Base-by-base conservation (phyloP, 2,329 filamentous ascomycete genomes). In the Penicillium rolfsii region DNA sequence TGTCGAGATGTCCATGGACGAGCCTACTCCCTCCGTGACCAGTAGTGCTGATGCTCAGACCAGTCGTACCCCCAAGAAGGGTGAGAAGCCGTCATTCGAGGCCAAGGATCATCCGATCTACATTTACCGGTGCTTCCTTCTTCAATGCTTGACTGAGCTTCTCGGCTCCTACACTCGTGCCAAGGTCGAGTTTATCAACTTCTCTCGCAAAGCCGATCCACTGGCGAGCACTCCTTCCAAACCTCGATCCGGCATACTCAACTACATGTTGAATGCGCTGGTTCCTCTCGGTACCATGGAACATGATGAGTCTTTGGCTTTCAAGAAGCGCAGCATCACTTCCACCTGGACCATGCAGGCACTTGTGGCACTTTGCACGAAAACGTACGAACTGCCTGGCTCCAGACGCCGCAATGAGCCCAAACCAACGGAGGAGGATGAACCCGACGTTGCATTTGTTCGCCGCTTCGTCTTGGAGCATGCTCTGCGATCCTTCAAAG, bases 131-230 rank as follows among this genome's bases (percentile, higher is more conserved):
- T 97, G 94, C 79, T 97, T 98, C 80, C 81, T 99, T 55, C 84
- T 99, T 35, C 93, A 95, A 73, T 97, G 93, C 71, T 81, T 99
- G 41, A 89, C 92, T 0, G 95, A 99, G 76, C 85, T 99, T 14
- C 82, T 99, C 14, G 88, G 91, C 59, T 96, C 90, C 71, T 99
- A 98, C 79, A 97, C 93, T 68, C 88, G 93, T 57, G 91, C 93
- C 8, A 99, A 99, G 82, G 87, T 99, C 46, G 96, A 99, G 74
- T 98, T 99, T 74, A 97, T 99, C 81, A 98, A 97, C 76, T 99
- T 97, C 80, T 98, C 96, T 67, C 89, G 94, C 62, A 97, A 93
- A 72, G 89, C 91, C 6, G 91, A 94, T 50, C 85, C 92, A 48
- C 89, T 91, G 68, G 89, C 89, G 11, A 88, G 87, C 57, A 98